Conservation (phyloP, 73 alveolate genomes). For the Stentor roeselii region DNA sequence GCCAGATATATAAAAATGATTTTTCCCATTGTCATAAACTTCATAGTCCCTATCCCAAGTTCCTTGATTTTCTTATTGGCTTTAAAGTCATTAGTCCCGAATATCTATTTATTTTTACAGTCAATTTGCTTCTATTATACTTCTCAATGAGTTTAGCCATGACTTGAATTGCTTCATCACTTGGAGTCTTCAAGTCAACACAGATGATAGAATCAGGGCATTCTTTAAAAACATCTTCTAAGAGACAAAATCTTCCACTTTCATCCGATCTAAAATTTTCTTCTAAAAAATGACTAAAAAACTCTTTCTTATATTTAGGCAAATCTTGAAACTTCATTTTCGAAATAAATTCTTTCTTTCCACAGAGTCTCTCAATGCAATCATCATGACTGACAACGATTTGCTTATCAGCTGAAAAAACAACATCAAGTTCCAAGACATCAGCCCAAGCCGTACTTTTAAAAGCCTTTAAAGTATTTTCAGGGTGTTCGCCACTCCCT, state of each 20-base stretch:
- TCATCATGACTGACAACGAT: slow-evolving; percentile 9
- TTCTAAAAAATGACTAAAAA: not conserved
- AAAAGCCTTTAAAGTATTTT: slow-evolving; percentile 13
- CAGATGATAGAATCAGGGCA: not conserved
- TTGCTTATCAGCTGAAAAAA: not conserved
- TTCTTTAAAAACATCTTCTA: not conserved
- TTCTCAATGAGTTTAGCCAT: not conserved
- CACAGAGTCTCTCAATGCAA: not conserved
- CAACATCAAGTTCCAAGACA: slow-evolving; percentile 8
- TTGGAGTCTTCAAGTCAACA: not conserved
- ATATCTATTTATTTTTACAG: not conserved
- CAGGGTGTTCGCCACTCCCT: slow-evolving; percentile 15
- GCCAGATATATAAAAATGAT: not conserved
- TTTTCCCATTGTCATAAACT: slow-evolving; percentile 6
- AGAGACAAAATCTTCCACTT: not conserved
- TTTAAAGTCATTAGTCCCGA: not conserved
- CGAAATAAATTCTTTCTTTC: not conserved
- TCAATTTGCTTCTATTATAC: not conserved
- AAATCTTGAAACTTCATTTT: not conserved
- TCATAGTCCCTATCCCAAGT: not conserved
- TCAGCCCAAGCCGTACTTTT: not conserved
- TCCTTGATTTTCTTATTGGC: not conserved
- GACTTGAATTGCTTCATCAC: not conserved
- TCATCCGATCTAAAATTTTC: not conserved
- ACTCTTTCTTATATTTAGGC: not conserved